Base-by-base conservation (phyloP, 1,284 basidiomycete genomes). In the Leccinum pseudoinsigne region DNA sequence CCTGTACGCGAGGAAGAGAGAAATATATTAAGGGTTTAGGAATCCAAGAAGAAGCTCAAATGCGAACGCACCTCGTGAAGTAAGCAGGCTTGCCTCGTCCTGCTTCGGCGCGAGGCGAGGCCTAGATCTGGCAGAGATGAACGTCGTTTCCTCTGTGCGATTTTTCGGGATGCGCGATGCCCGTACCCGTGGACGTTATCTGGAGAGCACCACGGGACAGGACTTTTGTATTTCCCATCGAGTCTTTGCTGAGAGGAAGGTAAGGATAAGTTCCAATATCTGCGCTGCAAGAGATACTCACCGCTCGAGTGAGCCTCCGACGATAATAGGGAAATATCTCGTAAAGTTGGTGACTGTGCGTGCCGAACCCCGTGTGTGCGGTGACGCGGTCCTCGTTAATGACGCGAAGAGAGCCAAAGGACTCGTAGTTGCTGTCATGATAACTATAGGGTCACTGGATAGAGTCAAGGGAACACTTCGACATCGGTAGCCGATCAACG, bases 381-480 rank as follows among this genome's bases (percentile, higher is more conserved):
- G 84, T 85, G 28, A 97, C 93, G 38, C 94, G 86, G 71, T 97
- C 95, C 76, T 97, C 95, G 77, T 97, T 98, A 74, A 98, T 84
- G 56, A 92, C 87, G 4, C 90, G 85, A 3, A 93, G 81, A 26
- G 83, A 72, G 2, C 90, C 86, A 65, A 83, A 92, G 6, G 81
- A 78, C 50, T 85, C 78, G 68, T 89, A 86, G 2, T 76, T 61
- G 4, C 72, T 69, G 60, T 90, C 87, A 64, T 87, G 82, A 74
- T 94, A 94, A 71, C 86, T 89, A 42, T 21, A 8, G 47, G 47
- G 47, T 50, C 45, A 23, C 21, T 50, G 21, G 11, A 50, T 50
- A 34, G 31, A 34, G 31, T 34, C 31, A 50, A 50, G 47, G 47
- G 12, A 50, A 50, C 47, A 50, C 18, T 18, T 47, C 45, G 18